Conservation (phyloP, 345 rosid species). For the Brassica juncea region DNA sequence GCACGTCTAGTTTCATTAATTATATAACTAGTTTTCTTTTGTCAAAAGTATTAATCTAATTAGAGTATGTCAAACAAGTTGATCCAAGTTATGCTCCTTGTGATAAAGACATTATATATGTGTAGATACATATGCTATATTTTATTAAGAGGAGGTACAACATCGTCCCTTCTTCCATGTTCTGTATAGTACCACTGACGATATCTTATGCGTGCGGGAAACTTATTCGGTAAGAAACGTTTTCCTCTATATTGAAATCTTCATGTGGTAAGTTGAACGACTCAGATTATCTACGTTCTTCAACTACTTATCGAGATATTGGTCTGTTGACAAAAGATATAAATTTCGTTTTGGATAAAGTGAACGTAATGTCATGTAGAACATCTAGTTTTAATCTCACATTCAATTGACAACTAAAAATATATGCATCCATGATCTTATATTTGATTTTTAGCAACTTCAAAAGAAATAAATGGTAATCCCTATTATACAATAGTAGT, state of each 20-base stretch:
- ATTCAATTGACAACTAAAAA: not conserved
- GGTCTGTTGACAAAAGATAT: too few species aligned
- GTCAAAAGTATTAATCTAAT: not conserved
- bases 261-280: not conserved
- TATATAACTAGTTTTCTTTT: not conserved
- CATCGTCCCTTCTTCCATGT: not conserved
- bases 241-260: constrained; percentile 8
- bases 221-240: not conserved
- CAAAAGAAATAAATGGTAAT: too few species aligned
- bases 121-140: not conserved
- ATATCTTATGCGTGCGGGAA: constrained; percentile 11
- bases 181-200: not conserved
- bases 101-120: not conserved
- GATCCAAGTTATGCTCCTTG: not conserved
- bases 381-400: not conserved
- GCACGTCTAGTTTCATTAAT: not conserved
- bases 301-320: not conserved
- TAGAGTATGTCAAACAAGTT: not conserved
- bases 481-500: not conserved
- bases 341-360: not conserved
- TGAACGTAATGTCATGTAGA: not conserved
- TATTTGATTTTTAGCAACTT: not conserved
- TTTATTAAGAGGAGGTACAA: not conserved
- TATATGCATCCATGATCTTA: not conserved
- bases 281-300: not conserved